Percentiles rank a stretch among this genome's conserved stretches.
These are phyloP conservation scores for Porcisia hertigi DNA, from an alignment of 208 protist species.

Conservation along the genomic window DNA sequence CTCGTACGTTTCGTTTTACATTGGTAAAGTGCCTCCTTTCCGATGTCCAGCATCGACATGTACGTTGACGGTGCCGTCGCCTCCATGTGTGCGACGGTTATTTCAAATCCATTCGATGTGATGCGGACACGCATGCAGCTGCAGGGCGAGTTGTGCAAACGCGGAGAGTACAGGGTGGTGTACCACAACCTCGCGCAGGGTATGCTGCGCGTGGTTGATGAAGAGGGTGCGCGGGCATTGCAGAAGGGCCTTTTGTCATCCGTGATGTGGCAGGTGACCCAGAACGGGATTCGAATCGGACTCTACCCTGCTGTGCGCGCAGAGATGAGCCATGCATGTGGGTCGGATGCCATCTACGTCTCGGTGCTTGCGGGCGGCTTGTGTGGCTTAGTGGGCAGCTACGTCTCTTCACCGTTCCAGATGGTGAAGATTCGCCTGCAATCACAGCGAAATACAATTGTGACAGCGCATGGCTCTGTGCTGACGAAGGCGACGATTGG, in stretches of 20 bases:
- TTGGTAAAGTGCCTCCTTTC: neutral
- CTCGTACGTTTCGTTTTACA: constrained; percentile 2
- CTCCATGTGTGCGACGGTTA: constrained; percentile 40
- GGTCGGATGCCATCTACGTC: constrained; percentile 22
- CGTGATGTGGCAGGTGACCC: constrained; percentile 56
- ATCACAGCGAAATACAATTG: constrained; percentile 41
- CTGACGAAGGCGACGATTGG: constrained; percentile 36
- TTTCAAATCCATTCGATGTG: constrained; percentile 80
- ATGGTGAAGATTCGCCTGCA: constrained; percentile 80
- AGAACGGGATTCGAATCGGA: constrained; percentile 71
- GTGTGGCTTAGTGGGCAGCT: constrained; percentile 52
- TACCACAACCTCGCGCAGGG: constrained; percentile 60
- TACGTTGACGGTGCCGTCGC: constrained; percentile 56
- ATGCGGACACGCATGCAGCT: constrained; percentile 77
- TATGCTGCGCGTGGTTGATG: constrained; percentile 38
- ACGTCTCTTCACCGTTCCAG: constrained; percentile 57
- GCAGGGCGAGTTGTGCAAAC: constrained; percentile 56
- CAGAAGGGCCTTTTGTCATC: constrained; percentile 55
- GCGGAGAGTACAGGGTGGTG: constrained; percentile 45
- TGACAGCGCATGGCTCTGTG: constrained; percentile 17
- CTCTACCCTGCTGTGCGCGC: constrained; percentile 49
- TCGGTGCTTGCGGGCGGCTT: constrained; percentile 19
- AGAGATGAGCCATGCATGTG: constrained; percentile 20
- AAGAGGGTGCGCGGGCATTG: constrained; percentile 57
- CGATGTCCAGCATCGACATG: constrained; percentile 49